Conservation (phyloP, 768 basidiomycete species). For the Tricholoma hemisulphureum region DNA sequence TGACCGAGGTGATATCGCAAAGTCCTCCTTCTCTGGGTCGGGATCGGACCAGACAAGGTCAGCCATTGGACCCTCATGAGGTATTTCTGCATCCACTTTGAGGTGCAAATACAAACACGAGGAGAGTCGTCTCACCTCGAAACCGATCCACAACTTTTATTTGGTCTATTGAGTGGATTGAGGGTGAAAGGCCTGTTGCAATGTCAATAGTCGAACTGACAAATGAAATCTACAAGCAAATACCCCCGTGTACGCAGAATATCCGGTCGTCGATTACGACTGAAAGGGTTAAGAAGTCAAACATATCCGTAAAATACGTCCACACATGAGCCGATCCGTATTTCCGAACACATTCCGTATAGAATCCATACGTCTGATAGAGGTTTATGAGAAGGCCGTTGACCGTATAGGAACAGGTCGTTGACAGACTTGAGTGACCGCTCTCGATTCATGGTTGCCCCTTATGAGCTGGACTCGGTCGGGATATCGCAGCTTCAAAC, state of each 20-base stretch:
- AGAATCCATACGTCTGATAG: conserved; percentile 93
- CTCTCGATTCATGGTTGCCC: conserved; percentile 97
- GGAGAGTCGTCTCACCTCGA: conserved; percentile 58
- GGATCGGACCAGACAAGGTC: conserved; percentile 99
- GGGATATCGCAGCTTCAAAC: conserved; percentile 94
- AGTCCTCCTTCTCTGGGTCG: conserved; percentile 98
- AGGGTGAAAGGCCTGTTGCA: conserved; percentile 83
- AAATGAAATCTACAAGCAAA: conserved; percentile 19
- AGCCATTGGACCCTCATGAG: conserved; percentile 99
- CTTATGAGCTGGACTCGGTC: conserved; percentile 95
- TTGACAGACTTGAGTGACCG: conserved; percentile 88
- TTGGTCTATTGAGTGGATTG: conserved; percentile 98
- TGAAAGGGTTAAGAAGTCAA: conserved; percentile 95
- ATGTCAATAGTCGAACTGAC: conserved; percentile 11
- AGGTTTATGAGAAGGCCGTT: conserved; percentile 26
- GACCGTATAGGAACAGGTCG: conserved; percentile 18
- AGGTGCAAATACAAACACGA: conserved; percentile 18
- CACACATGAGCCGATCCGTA: conserved; percentile 95
- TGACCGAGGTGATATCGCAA: conserved; percentile 96
- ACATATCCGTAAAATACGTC: conserved; percentile 99
- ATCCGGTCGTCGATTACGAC: conserved; percentile 99
- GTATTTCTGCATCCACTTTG: conserved; percentile 72
- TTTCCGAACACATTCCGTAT: conserved; percentile 96
- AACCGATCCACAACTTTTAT: conserved; percentile 99
- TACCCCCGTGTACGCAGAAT: conserved; percentile 98